Evolutionary conservation across 2,329 filamentous ascomycete genomes (phyloP).

Genomic region (Torrubiella hemipterigena): DNA sequence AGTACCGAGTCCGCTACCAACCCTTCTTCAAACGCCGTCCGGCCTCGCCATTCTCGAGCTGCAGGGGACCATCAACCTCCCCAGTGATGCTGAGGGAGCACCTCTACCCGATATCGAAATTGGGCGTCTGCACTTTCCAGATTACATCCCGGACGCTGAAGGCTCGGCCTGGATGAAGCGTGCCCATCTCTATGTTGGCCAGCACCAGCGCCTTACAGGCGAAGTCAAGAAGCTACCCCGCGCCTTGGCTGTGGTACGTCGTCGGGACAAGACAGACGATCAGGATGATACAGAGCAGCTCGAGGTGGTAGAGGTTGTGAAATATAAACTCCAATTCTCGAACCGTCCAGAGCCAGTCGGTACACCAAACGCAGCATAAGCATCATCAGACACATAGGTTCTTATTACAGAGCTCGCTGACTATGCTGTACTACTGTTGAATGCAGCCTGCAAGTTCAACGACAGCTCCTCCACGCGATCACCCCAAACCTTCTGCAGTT

Average conservation of each 20-base stretch:
- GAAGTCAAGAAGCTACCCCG: constrained; percentile 79
- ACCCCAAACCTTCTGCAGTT: constrained; percentile 3
- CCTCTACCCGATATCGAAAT: constrained; percentile 28
- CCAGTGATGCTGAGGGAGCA: constrained; percentile 25
- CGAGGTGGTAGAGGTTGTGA: constrained; percentile 79
- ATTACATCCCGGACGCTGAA: constrained; percentile 42
- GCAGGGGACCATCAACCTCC: constrained; percentile 79
- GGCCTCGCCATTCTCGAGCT: constrained; percentile 86
- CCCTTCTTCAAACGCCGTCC: constrained; percentile 76
- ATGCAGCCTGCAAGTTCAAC: constrained; percentile 1
- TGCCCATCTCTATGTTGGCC: constrained; percentile 78
- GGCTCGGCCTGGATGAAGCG: constrained; percentile 76
- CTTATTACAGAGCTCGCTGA: not conserved
- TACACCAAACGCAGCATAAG: constrained; percentile 18
- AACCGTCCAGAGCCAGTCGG: constrained; percentile 76
- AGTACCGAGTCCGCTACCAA: constrained; percentile 51
- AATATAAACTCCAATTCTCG: constrained; percentile 77
- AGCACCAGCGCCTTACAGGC: constrained; percentile 78
- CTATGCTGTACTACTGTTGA: not conserved
- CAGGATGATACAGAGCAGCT: constrained; percentile 42
- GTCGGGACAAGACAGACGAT: constrained; percentile 31
- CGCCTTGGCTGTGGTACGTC: constrained; percentile 67
- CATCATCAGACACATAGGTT: not conserved
- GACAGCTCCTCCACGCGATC: constrained; percentile 7
- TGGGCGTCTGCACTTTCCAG: constrained; percentile 67